These are phyloP conservation scores for Quercus variabilis DNA, from an alignment of 306 rosid genomes.

Conservation along the genomic window DNA sequence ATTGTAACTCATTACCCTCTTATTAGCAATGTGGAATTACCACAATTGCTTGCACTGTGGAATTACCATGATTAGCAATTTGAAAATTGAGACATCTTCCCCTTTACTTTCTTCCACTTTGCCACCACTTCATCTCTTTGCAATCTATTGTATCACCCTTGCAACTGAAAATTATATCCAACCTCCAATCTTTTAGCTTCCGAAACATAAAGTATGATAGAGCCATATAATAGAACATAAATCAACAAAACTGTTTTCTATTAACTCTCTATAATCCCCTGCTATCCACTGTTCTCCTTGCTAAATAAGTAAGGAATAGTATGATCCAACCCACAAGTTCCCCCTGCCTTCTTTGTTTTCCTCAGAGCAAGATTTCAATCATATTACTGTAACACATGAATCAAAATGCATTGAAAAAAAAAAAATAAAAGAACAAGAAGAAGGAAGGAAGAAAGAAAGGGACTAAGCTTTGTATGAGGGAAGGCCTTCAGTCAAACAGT, in stretches of 20 bases:
- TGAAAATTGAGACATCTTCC: constrained; percentile 46
- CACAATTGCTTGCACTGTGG: too few relatives aligned
- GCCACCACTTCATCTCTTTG: constrained; percentile 96
- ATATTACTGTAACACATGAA: too few relatives aligned
- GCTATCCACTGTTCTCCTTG: background rate
- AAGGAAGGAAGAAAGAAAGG: too few relatives aligned
- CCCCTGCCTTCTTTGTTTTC: background rate
- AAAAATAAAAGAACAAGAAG: too few relatives aligned
- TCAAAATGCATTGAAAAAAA: too few relatives aligned
- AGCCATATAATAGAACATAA: background rate
- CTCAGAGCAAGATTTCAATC: too few relatives aligned
- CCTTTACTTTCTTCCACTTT: constrained; percentile 81
- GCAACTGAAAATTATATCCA: constrained; percentile 52
- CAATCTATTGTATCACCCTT: constrained; percentile 86
- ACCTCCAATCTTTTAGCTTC: background rate
- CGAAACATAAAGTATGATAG: background rate
- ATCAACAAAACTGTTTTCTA: background rate
- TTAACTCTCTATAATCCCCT: too few relatives aligned
- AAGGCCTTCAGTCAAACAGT: too few relatives aligned
- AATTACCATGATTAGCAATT: background rate
- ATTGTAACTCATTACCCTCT: background rate
- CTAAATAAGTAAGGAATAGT: background rate
- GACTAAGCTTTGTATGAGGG: too few relatives aligned
- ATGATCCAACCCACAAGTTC: background rate
- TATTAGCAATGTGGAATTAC: background rate